Evolutionary conservation across 495 filamentous ascomycete genomes (phyloP), one percentile per base, ranked within the genome.

Genomic region (Penicillium riverlandense): DNA sequence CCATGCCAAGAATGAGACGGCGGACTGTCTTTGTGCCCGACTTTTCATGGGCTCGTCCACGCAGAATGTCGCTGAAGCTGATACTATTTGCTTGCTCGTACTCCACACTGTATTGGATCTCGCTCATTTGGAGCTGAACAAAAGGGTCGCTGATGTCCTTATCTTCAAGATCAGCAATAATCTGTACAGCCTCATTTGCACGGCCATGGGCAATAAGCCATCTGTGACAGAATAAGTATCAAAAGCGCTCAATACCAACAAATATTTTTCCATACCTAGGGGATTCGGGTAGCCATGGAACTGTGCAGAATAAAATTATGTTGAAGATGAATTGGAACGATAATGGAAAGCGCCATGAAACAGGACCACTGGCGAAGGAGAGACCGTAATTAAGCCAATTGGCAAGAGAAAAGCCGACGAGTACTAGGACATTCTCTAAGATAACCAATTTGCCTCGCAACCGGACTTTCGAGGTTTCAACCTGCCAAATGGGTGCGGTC

Each of bases 401-500:
- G 7, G 52, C 30, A 10, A 55, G 41, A n/a, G 45, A 44, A 15
- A 52, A 44, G 5, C 52, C 74, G 37, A 71, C 69, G 43, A 82
- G 74, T 42, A 76, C 76, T 46, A 77, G 50, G 9, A 74, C 70
- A 59, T 75, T 67, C 44, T 81, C 76, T 12, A 81, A 59, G 33
- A 78, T 62, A 27, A 80, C 67, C 12, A 80, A 57, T 50, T 74
- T 72, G 29, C 80, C 80, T 54, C 79, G 65, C 65, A 66, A 73
- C 30, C 67, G 57, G 5, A 67, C 71, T 47, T 78, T 72, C 0
- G 72, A 74, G 0, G 75, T 78, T 42, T 74, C 71, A 16, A 57
- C 57, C 44, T 69, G 66, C 70, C 70, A 74, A 5, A 69, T 58
- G 4, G 70, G 46, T 16, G 41, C 37, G 16, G 40, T 42, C 11